These are phyloP conservation scores for Saturnispora sekii DNA, from an alignment of 805 yeast species.

Conservation along the genomic window DNA sequence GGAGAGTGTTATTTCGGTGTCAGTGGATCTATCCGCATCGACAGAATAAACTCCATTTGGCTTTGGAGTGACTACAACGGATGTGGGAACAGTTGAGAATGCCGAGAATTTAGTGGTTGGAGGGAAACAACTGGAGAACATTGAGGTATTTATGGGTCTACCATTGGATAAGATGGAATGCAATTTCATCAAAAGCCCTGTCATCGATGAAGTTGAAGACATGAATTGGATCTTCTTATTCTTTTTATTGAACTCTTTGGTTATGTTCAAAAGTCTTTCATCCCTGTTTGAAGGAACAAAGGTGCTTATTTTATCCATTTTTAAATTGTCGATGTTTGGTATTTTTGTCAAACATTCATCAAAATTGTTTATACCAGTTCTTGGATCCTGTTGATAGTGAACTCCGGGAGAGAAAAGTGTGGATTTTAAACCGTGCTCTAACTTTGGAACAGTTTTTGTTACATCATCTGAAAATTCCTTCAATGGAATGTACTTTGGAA, in stretches of 20 bases:
- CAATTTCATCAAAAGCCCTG: slow-evolving; percentile 61
- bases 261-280: slow-evolving; percentile 36
- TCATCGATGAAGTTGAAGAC: slow-evolving; percentile 87
- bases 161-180: slow-evolving; percentile 61
- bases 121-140: slow-evolving; percentile 37
- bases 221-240: slow-evolving; percentile 33
- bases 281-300: slow-evolving; percentile 69
- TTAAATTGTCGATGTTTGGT: slow-evolving; percentile 55
- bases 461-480: slow-evolving; percentile 11
- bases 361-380: slow-evolving; percentile 67
- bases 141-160: slow-evolving; percentile 40
- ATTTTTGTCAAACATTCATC: slow-evolving; percentile 49
- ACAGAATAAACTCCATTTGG: slow-evolving; percentile 41
- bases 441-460: slow-evolving; percentile 33
- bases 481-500: slow-evolving; percentile 17
- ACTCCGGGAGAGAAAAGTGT: slow-evolving; percentile 76
- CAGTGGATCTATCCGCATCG: slow-evolving; percentile 60
- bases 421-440: slow-evolving; percentile 59
- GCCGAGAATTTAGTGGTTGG: slow-evolving; percentile 27
- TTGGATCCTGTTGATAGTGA: slow-evolving; percentile 67
- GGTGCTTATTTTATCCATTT: slow-evolving; percentile 42
- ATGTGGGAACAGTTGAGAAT: slow-evolving; percentile 43
- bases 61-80: slow-evolving; percentile 45
- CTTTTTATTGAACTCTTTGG: slow-evolving; percentile 20
- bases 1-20: slow-evolving; percentile 58